These are phyloP conservation scores for Tulasnella calospora DNA, from an alignment of 768 basidiomycete species.

Conservation along the genomic window DNA sequence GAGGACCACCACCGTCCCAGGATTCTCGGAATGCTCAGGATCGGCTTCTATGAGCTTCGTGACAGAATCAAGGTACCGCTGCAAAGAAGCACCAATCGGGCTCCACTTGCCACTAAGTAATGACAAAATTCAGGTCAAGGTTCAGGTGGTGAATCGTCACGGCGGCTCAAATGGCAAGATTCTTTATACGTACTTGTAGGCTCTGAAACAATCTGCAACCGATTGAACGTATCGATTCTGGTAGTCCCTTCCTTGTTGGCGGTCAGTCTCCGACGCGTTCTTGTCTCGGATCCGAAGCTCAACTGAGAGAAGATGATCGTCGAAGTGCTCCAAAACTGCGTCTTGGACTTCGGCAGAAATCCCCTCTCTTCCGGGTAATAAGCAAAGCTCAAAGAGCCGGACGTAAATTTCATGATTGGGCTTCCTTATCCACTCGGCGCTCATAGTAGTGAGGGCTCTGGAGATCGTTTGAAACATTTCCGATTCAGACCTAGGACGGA, in stretches of 20 bases:
- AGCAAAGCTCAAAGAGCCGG: background rate
- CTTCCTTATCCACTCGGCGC: background rate
- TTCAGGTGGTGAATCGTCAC: background rate
- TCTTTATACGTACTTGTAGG: background rate
- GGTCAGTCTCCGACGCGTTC: background rate
- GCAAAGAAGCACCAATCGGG: background rate
- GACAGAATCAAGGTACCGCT: background rate
- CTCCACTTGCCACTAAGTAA: background rate
- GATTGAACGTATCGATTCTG: background rate
- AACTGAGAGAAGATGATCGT: background rate
- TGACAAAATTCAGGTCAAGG: background rate
- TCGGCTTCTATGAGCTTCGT: background rate
- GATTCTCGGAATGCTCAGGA: background rate
- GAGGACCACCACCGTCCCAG: background rate
- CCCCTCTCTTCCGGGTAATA: background rate
- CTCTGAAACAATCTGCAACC: background rate
- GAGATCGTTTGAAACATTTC: background rate
- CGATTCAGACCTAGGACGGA: too few species aligned
- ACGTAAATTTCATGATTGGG: background rate
- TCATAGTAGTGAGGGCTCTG: background rate
- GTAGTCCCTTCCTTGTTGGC: background rate
- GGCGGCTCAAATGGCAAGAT: background rate
- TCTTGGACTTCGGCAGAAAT: too few species aligned
- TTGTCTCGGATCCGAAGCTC: background rate
- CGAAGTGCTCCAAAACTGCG: background rate